These are phyloP conservation scores for Tricholoma bakamatsutake DNA, from an alignment of 768 basidiomycete species.

Conservation along the genomic window DNA sequence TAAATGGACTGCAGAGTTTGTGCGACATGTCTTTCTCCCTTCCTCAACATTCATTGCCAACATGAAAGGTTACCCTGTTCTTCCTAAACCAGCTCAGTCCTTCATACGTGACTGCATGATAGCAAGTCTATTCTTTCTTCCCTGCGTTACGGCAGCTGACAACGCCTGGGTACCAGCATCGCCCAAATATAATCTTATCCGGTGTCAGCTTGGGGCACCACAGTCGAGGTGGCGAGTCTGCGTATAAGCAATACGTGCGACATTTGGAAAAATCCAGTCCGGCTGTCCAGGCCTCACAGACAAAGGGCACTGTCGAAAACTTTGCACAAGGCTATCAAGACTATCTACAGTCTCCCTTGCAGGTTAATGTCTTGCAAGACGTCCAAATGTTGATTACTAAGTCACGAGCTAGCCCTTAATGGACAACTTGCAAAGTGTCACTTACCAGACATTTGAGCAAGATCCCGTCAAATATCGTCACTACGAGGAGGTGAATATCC, in stretches of 20 bases:
- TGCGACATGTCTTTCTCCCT: slow-evolving; percentile 85
- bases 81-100: slow-evolving; percentile 87
- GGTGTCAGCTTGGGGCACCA: slow-evolving; percentile 64
- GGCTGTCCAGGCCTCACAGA: slow-evolving; percentile 54
- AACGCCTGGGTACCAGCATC: slow-evolving; percentile 50
- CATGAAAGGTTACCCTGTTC: slow-evolving; percentile 92
- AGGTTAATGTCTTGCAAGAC: slow-evolving; percentile 40
- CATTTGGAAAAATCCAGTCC: slow-evolving; percentile 79
- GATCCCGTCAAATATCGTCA: slow-evolving; percentile 95
- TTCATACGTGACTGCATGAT: slow-evolving; percentile 91
- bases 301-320: slow-evolving; percentile 75
- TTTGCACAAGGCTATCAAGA: slow-evolving; percentile 94
- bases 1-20: slow-evolving; percentile 92
- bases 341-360: slow-evolving; percentile 90
- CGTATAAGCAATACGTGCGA: slow-evolving; percentile 86
- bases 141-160: background rate
- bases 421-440: slow-evolving; percentile 94
- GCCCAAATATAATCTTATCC: slow-evolving; percentile 78
- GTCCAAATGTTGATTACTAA: background rate
- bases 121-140: slow-evolving; percentile 34
- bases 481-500: slow-evolving; percentile 76
- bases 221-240: slow-evolving; percentile 71
- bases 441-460: slow-evolving; percentile 96
- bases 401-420: slow-evolving; percentile 67
- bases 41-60: slow-evolving; percentile 92